Conservation (phyloP, 2,329 filamentous ascomycete species). For the Aspergillus arachidicola region DNA sequence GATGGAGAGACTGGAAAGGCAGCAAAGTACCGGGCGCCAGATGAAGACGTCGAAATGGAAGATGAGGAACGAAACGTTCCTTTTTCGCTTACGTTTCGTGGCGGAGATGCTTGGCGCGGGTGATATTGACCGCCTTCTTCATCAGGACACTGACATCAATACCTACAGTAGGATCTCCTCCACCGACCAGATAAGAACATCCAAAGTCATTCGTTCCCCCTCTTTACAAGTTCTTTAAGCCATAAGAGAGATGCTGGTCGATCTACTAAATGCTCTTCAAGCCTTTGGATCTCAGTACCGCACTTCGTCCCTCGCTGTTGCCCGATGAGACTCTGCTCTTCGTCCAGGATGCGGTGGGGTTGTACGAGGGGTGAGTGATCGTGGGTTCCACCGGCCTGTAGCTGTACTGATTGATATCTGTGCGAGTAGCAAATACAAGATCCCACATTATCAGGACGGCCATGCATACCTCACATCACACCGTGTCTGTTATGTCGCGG, state of each 20-base stretch:
- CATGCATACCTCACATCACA: constrained; percentile 97
- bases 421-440: constrained; percentile 79
- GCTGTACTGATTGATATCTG: constrained; percentile 17
- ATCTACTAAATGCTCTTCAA: constrained; percentile 91
- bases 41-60: neutral
- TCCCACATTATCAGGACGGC: constrained; percentile 90
- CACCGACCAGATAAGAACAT: neutral
- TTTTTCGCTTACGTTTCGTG: constrained; percentile 10
- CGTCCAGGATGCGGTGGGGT: constrained; percentile 94
- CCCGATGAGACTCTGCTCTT: constrained; percentile 94
- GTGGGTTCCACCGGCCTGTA: constrained; percentile 12
- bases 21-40: neutral
- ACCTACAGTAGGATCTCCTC: neutral
- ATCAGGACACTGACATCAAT: constrained; percentile 15
- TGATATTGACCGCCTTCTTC: constrained; percentile 7
- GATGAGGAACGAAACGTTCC: neutral
- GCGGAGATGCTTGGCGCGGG: constrained; percentile 13
- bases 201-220: constrained; percentile 9
- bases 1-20: neutral
- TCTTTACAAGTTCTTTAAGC: constrained; percentile 13
- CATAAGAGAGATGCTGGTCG: constrained; percentile 24
- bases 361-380: constrained; percentile 86
- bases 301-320: constrained; percentile 86
- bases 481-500: constrained; percentile 92
- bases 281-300: constrained; percentile 92